A percentile compares a stretch with the other conserved stretches of the same genome.
Conservation (phyloP, 306 rosid species). For the Acacia melanoxylon region DNA sequence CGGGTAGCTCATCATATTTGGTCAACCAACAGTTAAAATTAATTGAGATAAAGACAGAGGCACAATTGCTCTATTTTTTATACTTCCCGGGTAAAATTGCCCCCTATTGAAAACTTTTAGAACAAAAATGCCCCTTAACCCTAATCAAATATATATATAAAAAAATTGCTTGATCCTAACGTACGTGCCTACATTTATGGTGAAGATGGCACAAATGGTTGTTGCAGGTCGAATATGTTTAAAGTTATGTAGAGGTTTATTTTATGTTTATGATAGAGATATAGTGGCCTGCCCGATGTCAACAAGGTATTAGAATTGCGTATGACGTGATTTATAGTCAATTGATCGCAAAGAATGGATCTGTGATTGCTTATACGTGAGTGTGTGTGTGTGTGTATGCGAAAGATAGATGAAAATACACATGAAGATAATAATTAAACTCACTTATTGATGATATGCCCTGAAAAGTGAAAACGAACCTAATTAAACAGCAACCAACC, state of each 20-base stretch:
- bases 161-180: too few relatives aligned
- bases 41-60: accelerated
- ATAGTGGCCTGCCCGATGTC: background rate
- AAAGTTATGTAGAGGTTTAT: background rate
- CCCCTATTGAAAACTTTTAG: too few relatives aligned
- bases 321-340: background rate
- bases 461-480: background rate
- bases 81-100: too few relatives aligned
- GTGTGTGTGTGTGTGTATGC: background rate
- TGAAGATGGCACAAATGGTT: background rate
- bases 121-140: too few relatives aligned
- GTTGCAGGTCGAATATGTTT: background rate
- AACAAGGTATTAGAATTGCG: background rate
- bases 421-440: background rate
- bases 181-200: too few relatives aligned
- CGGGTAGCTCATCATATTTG: too few relatives aligned
- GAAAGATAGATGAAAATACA: background rate
- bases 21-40: too few relatives aligned
- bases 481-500: background rate
- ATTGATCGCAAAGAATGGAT: background rate
- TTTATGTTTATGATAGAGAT: background rate
- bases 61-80: too few relatives aligned
- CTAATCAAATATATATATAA: too few relatives aligned
- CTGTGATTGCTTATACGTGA: background rate
- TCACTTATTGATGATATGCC: background rate